Base-by-base conservation (phyloP, 495 filamentous ascomycete species). In the Xylaria flabelliformis region DNA sequence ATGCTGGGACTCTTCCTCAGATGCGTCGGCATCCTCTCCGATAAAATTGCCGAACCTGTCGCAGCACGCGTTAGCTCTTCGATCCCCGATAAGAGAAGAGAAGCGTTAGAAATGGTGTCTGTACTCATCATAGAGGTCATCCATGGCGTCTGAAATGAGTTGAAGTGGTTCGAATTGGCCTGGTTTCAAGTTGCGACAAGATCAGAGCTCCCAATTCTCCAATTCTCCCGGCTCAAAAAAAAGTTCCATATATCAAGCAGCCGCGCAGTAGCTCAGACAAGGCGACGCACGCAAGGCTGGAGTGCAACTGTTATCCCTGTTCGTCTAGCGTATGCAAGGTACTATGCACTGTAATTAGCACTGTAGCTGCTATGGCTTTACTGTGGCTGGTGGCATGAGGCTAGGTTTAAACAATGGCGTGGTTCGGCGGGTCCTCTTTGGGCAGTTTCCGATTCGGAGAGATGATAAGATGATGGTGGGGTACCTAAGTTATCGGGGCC, bases 11-110 rank as follows among this genome's bases (percentile, higher is more conserved):
- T 97, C 95, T 77, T 94, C 93, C 74, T 97, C 95, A 46, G 94
- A 97, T 78, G 94, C 93, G 75, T 90, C 92, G 74, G 88, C 91
- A 72, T 86, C 85, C 79, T 97, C 96, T 74, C 96, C 95, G 78
- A 97, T 97, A 83, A 93, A 97, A 82, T 97, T 97, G 78, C 94
- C 94, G 83, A 97, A 97, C 86, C 93, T 95, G 71, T n/a, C n/a
- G n/a, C 26, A 72, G 59, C 62, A 67, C 77, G 70, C 41, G 74
- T 73, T 64, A 74, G 75, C 9, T 72, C 59, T 46, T 7, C 56
- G 19, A 53, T 48, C 5, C 61, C 62, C 24, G 17, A 46, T 21
- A 46, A 46, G 21, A 24, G 21, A 58, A 68, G 12, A 26, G 53
- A 51, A 26, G 5, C 5, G 51, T 13, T 21, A 21, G n/a, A 21